phyloP scores from a whole-genome alignment of 106 monocot species.

The Dioscorea zingiberensis region DNA sequence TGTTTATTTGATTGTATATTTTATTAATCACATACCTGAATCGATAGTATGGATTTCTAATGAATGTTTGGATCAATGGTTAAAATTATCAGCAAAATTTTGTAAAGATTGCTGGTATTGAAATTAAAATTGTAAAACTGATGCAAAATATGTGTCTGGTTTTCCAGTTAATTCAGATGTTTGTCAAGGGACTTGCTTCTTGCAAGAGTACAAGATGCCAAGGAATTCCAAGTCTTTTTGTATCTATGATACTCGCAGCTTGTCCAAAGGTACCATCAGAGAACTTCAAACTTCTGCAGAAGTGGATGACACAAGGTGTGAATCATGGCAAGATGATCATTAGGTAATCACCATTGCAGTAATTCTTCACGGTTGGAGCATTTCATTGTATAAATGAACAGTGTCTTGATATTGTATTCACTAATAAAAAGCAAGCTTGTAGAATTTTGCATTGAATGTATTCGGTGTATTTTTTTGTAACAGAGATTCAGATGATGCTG shows the following conservation, averaged over 20 bases:
- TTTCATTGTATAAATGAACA: no score
- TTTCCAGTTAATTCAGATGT: conserved; percentile 23
- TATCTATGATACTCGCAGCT: conserved; percentile 44
- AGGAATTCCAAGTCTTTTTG: conserved; percentile 51
- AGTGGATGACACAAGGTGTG: conserved; percentile 57
- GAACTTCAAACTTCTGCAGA: conserved; percentile 33
- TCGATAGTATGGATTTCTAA: no score
- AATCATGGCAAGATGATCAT: conserved; percentile 34
- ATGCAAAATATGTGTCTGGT: no score
- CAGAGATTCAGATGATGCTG: conserved; percentile 22
- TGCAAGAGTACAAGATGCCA: conserved; percentile 58
- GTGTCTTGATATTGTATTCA: no score
- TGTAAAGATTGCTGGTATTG: background rate
- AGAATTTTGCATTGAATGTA: background rate
- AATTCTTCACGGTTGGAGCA: background rate
- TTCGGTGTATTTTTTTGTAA: conserved; percentile 8
- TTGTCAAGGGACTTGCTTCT: conserved; percentile 22
- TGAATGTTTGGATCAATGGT: no score
- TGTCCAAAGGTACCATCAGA: conserved; percentile 19
- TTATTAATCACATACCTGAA: no score
- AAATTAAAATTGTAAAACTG: background rate
- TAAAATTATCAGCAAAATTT: no score
- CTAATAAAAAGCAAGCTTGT: no score
- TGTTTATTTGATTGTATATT: no score
- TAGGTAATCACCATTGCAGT: conserved; percentile 16